These are phyloP conservation scores for Lathyrus aphaca DNA, from an alignment of 306 rosid species.

Conservation along the genomic window DNA sequence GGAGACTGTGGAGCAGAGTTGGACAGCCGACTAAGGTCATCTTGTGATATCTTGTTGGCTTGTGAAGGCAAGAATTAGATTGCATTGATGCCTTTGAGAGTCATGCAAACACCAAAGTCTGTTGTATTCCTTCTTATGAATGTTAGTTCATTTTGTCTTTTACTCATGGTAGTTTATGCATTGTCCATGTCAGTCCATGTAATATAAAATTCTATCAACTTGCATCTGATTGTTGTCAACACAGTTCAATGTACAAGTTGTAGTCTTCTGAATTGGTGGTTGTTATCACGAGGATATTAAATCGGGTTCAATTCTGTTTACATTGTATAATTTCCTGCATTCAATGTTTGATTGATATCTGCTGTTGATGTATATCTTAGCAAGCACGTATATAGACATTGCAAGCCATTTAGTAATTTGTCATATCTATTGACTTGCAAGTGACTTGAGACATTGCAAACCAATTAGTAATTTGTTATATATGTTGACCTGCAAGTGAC, in stretches of 20 bases:
- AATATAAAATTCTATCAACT: slow-evolving; percentile 45
- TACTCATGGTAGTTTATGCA: slow-evolving; percentile 37
- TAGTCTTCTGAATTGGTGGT: slow-evolving; percentile 26
- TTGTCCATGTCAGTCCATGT: slow-evolving; percentile 40
- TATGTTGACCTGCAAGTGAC: too few relatives aligned
- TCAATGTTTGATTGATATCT: not conserved
- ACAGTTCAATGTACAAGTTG: slow-evolving; percentile 38
- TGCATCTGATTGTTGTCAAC: slow-evolving; percentile 43
- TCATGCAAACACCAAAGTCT: slow-evolving; percentile 47
- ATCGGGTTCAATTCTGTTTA: slow-evolving; percentile 3
- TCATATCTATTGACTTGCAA: too few relatives aligned
- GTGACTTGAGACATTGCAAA: too few relatives aligned
- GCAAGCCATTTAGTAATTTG: too few relatives aligned
- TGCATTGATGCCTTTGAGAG: slow-evolving; percentile 38
- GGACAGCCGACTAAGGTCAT: slow-evolving; percentile 80
- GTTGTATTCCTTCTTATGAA: slow-evolving; percentile 38
- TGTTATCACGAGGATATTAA: slow-evolving; percentile 16
- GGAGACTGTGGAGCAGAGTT: slow-evolving; percentile 93
- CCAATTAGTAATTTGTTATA: too few relatives aligned
- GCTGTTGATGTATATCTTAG: too few relatives aligned
- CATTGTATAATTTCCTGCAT: not conserved
- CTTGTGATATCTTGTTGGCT: slow-evolving; percentile 1
- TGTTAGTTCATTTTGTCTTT: slow-evolving; percentile 38
- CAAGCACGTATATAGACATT: too few relatives aligned
- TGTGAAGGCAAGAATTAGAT: slow-evolving; percentile 40